Conservation (phyloP, 495 filamentous ascomycete species). For the Penicillium paxilli region DNA sequence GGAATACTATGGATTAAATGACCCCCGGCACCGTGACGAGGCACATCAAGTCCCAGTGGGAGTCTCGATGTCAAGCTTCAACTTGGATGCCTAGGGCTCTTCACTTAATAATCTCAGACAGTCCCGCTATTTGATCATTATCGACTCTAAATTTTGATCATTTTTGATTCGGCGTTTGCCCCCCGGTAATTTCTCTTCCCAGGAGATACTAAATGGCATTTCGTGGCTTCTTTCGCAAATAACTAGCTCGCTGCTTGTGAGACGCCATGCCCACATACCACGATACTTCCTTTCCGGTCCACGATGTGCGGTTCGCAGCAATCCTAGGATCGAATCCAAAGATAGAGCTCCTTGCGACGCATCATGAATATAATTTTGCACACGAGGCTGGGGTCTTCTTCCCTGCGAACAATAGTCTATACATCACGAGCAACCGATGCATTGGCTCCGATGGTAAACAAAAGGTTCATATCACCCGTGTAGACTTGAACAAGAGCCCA, state of each 20-base stretch:
- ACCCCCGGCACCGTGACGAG: too few relatives aligned
- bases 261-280: background rate
- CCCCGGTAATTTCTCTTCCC: too few relatives aligned
- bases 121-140: too few relatives aligned
- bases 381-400: conserved; percentile 62
- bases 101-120: too few relatives aligned
- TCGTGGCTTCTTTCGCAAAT: background rate
- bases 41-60: too few relatives aligned
- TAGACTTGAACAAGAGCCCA: conserved; percentile 24
- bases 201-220: too few relatives aligned
- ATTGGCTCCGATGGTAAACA: conserved; percentile 15
- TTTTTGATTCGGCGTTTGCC: too few relatives aligned
- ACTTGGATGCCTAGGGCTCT: too few relatives aligned
- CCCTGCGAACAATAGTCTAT: conserved; percentile 45
- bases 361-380: conserved; percentile 48
- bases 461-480: conserved; percentile 35
- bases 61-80: too few relatives aligned
- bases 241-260: background rate
- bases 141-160: too few relatives aligned
- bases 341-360: conserved; percentile 31
- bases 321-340: conserved; percentile 32
- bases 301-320: conserved; percentile 28
- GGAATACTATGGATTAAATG: too few relatives aligned
- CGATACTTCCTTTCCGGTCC: conserved; percentile 14
- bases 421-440: conserved; percentile 55